Conservation (phyloP, 306 rosid species). For the Prunus dulcis region DNA sequence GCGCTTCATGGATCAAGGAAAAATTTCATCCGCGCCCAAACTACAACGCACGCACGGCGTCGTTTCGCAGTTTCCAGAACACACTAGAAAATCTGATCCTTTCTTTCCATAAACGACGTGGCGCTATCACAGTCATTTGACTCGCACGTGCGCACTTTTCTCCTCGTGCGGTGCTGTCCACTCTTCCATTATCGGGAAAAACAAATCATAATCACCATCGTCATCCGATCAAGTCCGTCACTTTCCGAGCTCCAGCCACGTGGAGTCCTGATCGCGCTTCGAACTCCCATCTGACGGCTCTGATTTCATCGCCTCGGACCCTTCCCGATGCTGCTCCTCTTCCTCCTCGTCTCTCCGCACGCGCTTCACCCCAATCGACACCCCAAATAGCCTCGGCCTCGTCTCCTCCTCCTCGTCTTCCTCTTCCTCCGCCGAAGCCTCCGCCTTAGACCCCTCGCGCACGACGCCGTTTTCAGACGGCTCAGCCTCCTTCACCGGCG, state of each 20-base stretch:
- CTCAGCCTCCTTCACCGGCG: slow-evolving; percentile 26
- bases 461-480: slow-evolving; percentile 16
- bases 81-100: neutral
- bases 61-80: neutral
- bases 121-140: neutral
- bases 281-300: slow-evolving; percentile 65
- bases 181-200: neutral
- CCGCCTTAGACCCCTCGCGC: neutral
- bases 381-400: slow-evolving; percentile 74
- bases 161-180: slow-evolving; percentile 1
- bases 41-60: neutral
- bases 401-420: slow-evolving; percentile 14
- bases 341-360: slow-evolving; percentile 48
- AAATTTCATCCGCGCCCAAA: neutral
- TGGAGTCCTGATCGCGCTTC: slow-evolving; percentile 42
- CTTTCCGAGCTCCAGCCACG: slow-evolving; percentile 60
- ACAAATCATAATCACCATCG: neutral
- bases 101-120: neutral
- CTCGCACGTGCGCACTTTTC: slow-evolving; percentile 1
- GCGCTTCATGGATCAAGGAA: neutral
- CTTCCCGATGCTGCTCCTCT: slow-evolving; percentile 31
- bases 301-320: slow-evolving; percentile 37
- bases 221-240: neutral
- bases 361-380: slow-evolving; percentile 75
- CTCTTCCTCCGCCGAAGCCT: neutral